Conservation (phyloP, 192 early-diverging fungal genomes). For the Helicostylum pulchrum region DNA sequence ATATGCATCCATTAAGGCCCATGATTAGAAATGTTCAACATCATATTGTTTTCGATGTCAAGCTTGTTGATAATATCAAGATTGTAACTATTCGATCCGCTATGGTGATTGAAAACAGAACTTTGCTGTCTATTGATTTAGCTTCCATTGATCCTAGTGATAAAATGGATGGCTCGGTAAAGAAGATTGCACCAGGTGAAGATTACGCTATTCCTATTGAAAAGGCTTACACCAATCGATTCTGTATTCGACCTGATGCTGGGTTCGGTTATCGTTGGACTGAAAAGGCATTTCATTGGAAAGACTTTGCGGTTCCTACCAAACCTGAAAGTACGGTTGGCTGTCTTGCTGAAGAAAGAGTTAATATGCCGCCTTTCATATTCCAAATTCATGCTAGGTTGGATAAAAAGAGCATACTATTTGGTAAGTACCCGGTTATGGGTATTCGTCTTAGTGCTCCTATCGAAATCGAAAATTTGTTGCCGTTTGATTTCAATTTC, state of each 20-base stretch:
- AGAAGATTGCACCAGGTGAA: slow-evolving; percentile 71
- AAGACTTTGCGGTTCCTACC: slow-evolving; percentile 53
- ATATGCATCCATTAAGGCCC: slow-evolving; percentile 79
- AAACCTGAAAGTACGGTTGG: slow-evolving; percentile 28
- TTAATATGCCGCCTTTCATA: slow-evolving; percentile 55
- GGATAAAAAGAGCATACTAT: slow-evolving; percentile 46
- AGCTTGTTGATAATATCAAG: slow-evolving; percentile 86
- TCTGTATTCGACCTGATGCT: slow-evolving; percentile 78
- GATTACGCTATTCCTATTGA: slow-evolving; percentile 86
- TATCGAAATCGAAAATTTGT: slow-evolving; percentile 89
- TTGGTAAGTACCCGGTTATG: slow-evolving; percentile 73
- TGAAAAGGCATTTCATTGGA: slow-evolving; percentile 76
- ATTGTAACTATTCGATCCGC: slow-evolving; percentile 87
- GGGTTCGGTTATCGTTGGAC: slow-evolving; percentile 89
- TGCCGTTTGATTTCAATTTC: slow-evolving; percentile 85
- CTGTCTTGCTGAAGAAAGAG: slow-evolving; percentile 40
- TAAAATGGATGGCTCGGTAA: slow-evolving; percentile 47
- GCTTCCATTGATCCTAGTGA: slow-evolving; percentile 68
- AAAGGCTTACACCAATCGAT: slow-evolving; percentile 71
- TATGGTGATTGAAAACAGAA: slow-evolving; percentile 79
- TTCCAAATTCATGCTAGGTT: slow-evolving; percentile 66
- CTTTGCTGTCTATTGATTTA: slow-evolving; percentile 74
- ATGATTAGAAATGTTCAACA: slow-evolving; percentile 75
- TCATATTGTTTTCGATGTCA: slow-evolving; percentile 83
- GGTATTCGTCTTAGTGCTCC: slow-evolving; percentile 71